Conservation (phyloP, 371 early-diverging fungal species). For the Mucor velutinosus region DNA sequence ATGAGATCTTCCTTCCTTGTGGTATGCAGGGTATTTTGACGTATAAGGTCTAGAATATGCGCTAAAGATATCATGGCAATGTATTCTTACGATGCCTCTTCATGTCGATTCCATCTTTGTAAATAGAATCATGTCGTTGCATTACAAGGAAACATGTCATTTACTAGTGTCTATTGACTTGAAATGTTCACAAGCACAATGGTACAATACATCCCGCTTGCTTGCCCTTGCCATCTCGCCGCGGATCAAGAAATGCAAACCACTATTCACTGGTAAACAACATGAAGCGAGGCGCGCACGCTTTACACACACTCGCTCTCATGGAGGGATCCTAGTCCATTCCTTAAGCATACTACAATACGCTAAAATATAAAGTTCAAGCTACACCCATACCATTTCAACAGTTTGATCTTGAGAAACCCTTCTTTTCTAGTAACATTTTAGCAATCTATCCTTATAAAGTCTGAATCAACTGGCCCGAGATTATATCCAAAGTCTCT, state of each 20-base stretch:
- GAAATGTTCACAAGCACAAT: background rate
- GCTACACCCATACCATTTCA: background rate
- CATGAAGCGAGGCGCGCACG: background rate
- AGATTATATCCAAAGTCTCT: too few species aligned
- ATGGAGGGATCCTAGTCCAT: background rate
- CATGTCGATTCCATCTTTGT: background rate
- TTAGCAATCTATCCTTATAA: background rate
- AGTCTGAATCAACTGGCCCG: background rate
- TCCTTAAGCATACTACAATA: background rate
- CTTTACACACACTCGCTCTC: background rate
- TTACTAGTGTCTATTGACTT: background rate
- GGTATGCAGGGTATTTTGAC: conserved; percentile 4
- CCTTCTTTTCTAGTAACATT: background rate
- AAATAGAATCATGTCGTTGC: background rate
- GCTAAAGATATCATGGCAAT: background rate
- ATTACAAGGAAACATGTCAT: background rate
- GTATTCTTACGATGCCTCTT: background rate
- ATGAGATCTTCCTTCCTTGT: conserved; percentile 2
- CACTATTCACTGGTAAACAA: background rate
- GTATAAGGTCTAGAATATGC: background rate
- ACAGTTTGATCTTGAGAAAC: background rate
- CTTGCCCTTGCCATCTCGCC: background rate
- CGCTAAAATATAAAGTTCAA: background rate
- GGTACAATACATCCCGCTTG: background rate
- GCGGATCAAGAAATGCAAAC: background rate